phyloP scores from a whole-genome alignment of 2,329 filamentous ascomycete genomes.

The Diaporthe helianthi region DNA sequence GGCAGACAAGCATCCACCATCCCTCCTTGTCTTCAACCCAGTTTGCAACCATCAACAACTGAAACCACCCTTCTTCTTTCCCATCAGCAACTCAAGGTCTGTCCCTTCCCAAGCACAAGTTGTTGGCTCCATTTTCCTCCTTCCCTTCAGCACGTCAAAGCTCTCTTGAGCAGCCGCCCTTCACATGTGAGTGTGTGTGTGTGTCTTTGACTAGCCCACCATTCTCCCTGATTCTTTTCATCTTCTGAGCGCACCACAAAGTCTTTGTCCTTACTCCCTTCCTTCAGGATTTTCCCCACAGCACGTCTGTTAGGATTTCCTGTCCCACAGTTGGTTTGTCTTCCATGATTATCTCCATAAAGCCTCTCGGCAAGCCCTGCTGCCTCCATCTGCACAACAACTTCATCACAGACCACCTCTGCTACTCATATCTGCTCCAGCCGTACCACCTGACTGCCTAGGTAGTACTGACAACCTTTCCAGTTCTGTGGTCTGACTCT shows the following conservation, averaged over 20 bases:
- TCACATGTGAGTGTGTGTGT: too few species aligned
- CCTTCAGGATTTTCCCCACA: too few species aligned
- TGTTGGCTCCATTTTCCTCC: not conserved
- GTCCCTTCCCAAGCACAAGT: not conserved
- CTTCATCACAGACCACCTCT: not conserved
- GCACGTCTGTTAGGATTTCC: not conserved
- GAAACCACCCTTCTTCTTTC: not conserved
- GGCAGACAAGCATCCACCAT: not conserved
- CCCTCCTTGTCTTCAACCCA: not conserved
- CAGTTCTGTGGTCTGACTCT: constrained; percentile 2
- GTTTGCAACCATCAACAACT: not conserved
- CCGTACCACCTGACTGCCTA: not conserved
- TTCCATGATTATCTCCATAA: not conserved
- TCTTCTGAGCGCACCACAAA: not conserved
- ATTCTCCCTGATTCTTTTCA: not conserved
- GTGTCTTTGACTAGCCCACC: not conserved
- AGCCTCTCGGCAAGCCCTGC: not conserved
- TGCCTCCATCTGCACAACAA: not conserved
- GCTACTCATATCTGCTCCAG: not conserved
- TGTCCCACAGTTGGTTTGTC: not conserved
- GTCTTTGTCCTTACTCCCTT: too few species aligned
- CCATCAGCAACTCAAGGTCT: not conserved
- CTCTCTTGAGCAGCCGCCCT: not conserved
- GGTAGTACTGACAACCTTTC: not conserved
- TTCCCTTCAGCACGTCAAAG: not conserved